These are phyloP conservation scores for Aspergillus taichungensis DNA, from an alignment of 495 filamentous ascomycete genomes.

Conservation along the genomic window DNA sequence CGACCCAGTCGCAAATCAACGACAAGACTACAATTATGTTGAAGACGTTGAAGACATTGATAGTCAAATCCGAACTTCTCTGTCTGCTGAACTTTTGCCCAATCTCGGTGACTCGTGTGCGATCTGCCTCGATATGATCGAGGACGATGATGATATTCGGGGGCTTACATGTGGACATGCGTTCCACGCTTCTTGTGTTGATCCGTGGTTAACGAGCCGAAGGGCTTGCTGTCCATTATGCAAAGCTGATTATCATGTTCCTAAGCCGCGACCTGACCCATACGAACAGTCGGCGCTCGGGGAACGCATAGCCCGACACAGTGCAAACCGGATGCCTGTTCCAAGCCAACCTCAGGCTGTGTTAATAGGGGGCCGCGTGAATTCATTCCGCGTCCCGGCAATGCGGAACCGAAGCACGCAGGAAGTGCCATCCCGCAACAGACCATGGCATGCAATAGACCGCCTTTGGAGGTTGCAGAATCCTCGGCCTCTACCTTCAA, in stretches of 20 bases:
- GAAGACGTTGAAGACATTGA: constrained; percentile 72
- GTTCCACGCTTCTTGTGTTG: constrained; percentile 91
- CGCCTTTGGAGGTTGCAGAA: no score
- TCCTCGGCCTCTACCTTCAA: no score
- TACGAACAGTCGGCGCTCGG: constrained; percentile 15
- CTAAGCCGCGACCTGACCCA: constrained; percentile 56
- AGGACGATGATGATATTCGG: constrained; percentile 92
- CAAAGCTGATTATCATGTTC: constrained; percentile 78
- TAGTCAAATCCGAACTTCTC: constrained; percentile 72
- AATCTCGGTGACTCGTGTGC: constrained; percentile 93
- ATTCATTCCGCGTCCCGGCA: constrained; percentile 4
- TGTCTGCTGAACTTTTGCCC: constrained; percentile 72
- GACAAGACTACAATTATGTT: constrained; percentile 21
- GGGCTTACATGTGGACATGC: constrained; percentile 93
- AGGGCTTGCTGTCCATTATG: constrained; percentile 94
- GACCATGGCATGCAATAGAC: no score
- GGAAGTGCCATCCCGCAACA: no score
- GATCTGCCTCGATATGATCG: constrained; percentile 88
- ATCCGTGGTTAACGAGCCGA: constrained; percentile 91
- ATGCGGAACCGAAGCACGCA: no score
- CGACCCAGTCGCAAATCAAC: not conserved
- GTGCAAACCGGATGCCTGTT: constrained; percentile 3
- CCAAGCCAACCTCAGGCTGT: constrained; percentile 15
- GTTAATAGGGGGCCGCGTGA: constrained; percentile 15
- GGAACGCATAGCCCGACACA: constrained; percentile 23